Evolutionary conservation across 805 yeast species (phyloP), one percentile per base, ranked within the genome.

Genomic region (Saturnispora quitensis): DNA sequence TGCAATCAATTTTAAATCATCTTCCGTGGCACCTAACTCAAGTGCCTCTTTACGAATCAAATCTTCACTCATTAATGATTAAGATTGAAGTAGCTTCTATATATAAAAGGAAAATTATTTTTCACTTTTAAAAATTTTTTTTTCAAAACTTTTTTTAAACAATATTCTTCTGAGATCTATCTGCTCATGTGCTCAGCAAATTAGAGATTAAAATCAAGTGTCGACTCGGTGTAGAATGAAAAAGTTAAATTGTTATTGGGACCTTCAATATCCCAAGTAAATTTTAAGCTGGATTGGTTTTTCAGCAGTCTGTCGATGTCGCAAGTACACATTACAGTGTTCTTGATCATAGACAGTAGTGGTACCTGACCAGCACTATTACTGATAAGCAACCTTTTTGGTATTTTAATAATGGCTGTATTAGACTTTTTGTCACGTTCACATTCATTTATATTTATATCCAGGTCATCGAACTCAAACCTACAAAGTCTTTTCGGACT

Each of bases 1-100:
- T 34, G 75, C 74, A 12, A 90, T 58, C 48, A 89, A 67, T 43
- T 77, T 75, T 45, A 90, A 63, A 65, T 89, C 97, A 22, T 82
- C 90, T 58, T 86, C 93, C 15, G 88, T 76, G 20, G 97, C 98
- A 34, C 97, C 97, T 28, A 90, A 69, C 22, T 82, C 82, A 13
- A 82, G 64, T 2, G 95, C 95, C 69, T 85, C 95, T 54, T 81
- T 78, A 58, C 85, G 81, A 47, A 87, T 65, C 10, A 44, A 13
- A 20, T 44, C 51, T 15, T 48, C 48, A 34, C 42, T 70, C 76
- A 15, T 35, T 25, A 13, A 50, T 51, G 17, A 53, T 43, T n/a
- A 53, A 62, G 34, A 47, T 27, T 33, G 10, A n/a, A 38, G 13
- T 38, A 38, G 20, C 22, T 17, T 8, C 9, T 24, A 31, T 31